Evolutionary conservation across 2,329 filamentous ascomycete species (phyloP).

Genomic region (Diaporthe destruens): DNA sequence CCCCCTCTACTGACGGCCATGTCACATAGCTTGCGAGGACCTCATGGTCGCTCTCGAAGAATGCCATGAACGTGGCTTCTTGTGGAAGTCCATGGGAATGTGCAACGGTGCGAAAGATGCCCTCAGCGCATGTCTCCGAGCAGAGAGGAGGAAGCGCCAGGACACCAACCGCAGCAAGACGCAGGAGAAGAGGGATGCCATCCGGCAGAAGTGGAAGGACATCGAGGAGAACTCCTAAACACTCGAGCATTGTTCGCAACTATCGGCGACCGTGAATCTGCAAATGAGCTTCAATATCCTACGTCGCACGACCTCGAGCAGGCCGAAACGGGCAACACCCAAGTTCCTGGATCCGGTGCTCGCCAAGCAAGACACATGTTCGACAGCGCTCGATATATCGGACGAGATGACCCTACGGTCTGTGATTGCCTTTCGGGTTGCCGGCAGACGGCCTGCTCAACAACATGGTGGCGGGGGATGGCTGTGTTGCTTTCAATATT

Average conservation of each 20-base stretch:
- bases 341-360: background rate
- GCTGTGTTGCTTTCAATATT: background rate
- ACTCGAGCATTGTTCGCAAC: slow-evolving; percentile 41
- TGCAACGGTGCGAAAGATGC: slow-evolving; percentile 89
- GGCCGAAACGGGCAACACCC: background rate
- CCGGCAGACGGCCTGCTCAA: too few relatives aligned
- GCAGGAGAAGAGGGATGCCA: slow-evolving; percentile 76
- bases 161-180: slow-evolving; percentile 79
- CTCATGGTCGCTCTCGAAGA: slow-evolving; percentile 95
- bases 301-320: background rate
- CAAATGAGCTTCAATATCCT: background rate
- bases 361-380: background rate
- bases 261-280: background rate
- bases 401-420: background rate
- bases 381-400: background rate
- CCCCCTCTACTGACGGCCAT: slow-evolving; percentile 19
- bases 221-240: slow-evolving; percentile 77
- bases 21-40: slow-evolving; percentile 84
- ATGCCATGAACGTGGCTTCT: slow-evolving; percentile 91
- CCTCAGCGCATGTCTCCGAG: slow-evolving; percentile 87
- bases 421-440: background rate
- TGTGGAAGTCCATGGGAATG: slow-evolving; percentile 90
- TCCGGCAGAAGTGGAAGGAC: slow-evolving; percentile 84
- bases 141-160: slow-evolving; percentile 83
- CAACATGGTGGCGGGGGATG: background rate